Evolutionary conservation across 1,139 yeast genomes (phyloP), one percentile per base, ranked within the genome.

Genomic region (Debaryomycetaceae sp.): DNA sequence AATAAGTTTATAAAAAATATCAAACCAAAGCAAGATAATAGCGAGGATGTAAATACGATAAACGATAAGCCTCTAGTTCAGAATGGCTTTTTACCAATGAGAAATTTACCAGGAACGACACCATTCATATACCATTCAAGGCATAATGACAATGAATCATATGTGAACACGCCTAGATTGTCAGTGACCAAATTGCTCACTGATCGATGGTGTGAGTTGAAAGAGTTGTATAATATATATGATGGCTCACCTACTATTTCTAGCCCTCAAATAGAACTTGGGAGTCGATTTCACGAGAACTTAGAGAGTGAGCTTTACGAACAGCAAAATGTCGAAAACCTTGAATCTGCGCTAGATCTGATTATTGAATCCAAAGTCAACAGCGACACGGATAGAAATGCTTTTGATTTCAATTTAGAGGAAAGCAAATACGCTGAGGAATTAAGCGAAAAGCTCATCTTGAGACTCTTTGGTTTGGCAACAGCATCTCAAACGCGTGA

Each of bases 401-500:
- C 40, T 6, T 28, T 42, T 5, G 29, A 37, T 15, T 58, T 58
- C 3, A 41, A 43, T 16, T 32, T 34, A 3, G 38, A 39, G 7
- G 62, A 44, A 22, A 50, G 63, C 39, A 41, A 46, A 6, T 43
- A 67, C 34, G 68, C 70, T 1, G 45, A 45, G 5, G 59, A 53
- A 7, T 67, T 78, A 75, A 49, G 59, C 16, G 63, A 61, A 19
- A 57, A 58, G 32, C 53, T 65, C 1, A 56, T 70, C 2, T 46
- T 46, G 16, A 58, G 74, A 32, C 44, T 79, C 22, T 52, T 64
- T 16, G 58, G 61, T 13, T 54, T 81, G 17, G 55, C 78, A 13
- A 49, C 60, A 4, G 58, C 57, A 7, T 79, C 85, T 0, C 74
- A 74, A 42, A 80, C 85, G 1, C 63, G 89, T 45, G 91, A 84